Base-by-base conservation (phyloP, 257 asterid genomes). In the Gardenia jasminoides region DNA sequence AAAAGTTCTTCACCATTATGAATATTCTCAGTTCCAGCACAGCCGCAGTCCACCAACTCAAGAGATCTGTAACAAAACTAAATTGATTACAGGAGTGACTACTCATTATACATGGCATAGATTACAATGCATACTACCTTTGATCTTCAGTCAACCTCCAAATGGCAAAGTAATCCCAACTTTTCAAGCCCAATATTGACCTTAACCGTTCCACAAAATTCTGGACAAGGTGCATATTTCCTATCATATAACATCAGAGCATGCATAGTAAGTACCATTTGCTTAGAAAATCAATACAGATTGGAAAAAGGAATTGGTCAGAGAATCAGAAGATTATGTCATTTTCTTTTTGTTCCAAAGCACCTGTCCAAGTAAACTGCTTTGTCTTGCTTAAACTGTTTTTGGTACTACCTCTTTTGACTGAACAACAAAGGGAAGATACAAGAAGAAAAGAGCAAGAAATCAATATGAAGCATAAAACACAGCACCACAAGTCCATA, bases 21-120 rank as follows among this genome's bases (percentile, higher is more conserved):
- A 0, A 44, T 69, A 46, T 79, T 80, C 81, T 86, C 90, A 67
- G 84, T 80, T 79, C 97, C 98, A 70, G 84, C 98, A 82, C 97
- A 94, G 74, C 94, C 91, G 73, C 98, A 94, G 69, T 86, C 91
- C 85, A 84, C 82, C 96, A 92, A 89, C 89, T 94, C 97, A 74
- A 94, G 88, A 67, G 88, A 86, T 89, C 97, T 93, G 78, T 33
- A 79, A 56, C 26, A 59, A 36, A 30, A 54, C 28, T 44, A 24
- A 74, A 78, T 75, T 12, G 41, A 10, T 17, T 6, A 13, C 1
- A 3, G 7, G 28, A 50, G 48, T 0, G 39, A 2, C 68, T 52
- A 5, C 56, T 20, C 30, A 65, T 30, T 24, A 31, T 28, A 70
- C 61, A 58, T 28, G 70, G 19, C 39, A 74, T 17, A 20, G 41